Evolutionary conservation across 2,329 filamentous ascomycete species (phyloP).

Genomic region (Pseudogymnoascus sp.): DNA sequence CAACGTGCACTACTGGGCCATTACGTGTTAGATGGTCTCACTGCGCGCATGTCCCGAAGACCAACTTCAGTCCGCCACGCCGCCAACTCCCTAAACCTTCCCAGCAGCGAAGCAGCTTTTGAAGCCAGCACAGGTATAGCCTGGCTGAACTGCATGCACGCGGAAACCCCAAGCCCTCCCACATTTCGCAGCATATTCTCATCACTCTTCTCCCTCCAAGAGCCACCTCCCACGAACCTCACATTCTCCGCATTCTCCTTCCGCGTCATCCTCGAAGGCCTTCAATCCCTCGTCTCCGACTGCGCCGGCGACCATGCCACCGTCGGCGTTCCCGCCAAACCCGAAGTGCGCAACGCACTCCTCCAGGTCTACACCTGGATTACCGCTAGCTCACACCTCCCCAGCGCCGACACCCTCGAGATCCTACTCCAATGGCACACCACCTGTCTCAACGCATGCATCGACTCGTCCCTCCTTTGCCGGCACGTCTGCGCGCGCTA

Average conservation of each 20-base stretch:
- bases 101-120: conserved; percentile 35
- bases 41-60: conserved; percentile 37
- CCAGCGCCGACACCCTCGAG: conserved; percentile 32
- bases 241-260: conserved; percentile 35
- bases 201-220: conserved; percentile 31
- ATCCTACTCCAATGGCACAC: conserved; percentile 38
- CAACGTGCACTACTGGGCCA: conserved; percentile 37
- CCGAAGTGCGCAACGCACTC: conserved; percentile 34
- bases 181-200: conserved; percentile 36
- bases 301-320: conserved; percentile 31
- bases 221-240: conserved; percentile 26
- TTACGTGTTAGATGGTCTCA: conserved; percentile 37
- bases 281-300: conserved; percentile 37
- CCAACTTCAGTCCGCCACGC: conserved; percentile 36
- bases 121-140: conserved; percentile 34
- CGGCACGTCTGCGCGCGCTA: conserved; percentile 33
- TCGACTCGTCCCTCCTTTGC: conserved; percentile 34
- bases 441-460: conserved; percentile 36
- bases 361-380: conserved; percentile 34
- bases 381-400: conserved; percentile 30
- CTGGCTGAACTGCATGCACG: conserved; percentile 33
- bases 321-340: conserved; percentile 34
- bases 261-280: conserved; percentile 36
- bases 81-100: conserved; percentile 34
- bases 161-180: conserved; percentile 26